phyloP scores from a whole-genome alignment of 768 basidiomycete species.

The Mycena rosella region DNA sequence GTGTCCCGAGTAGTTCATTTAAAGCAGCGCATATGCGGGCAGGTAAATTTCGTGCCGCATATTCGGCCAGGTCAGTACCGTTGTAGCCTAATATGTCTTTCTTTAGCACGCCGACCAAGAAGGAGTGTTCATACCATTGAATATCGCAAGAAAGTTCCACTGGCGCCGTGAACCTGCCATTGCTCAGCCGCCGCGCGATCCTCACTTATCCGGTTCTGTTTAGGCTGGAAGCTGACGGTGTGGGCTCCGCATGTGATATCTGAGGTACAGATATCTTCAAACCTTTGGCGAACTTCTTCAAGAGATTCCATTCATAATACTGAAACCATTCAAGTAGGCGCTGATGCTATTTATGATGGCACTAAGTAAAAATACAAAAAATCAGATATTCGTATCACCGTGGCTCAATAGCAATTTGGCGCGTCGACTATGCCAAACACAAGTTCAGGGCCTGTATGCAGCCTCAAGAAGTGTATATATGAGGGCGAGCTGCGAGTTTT shows the following conservation, averaged over 20 bases:
- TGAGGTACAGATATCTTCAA: neutral
- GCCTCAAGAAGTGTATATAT: constrained; percentile 71
- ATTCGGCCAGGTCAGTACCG: neutral
- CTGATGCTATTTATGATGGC: too few relatives aligned
- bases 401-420: too few relatives aligned
- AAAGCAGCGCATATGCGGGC: neutral
- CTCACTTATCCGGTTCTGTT: neutral
- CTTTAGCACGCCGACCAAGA: neutral
- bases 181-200: neutral
- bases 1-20: neutral
- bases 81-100: neutral
- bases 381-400: too few relatives aligned
- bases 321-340: too few relatives aligned
- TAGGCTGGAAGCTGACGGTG: neutral
- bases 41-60: neutral
- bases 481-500: constrained; percentile 71
- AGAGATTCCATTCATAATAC: too few relatives aligned
- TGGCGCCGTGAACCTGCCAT: neutral
- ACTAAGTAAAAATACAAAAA: too few relatives aligned
- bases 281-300: neutral
- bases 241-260: neutral
- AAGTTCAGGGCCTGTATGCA: too few relatives aligned
- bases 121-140: neutral
- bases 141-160: neutral
- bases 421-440: neutral